Conservation (phyloP, 257 asterid species). For the Forsythia suspensa region DNA sequence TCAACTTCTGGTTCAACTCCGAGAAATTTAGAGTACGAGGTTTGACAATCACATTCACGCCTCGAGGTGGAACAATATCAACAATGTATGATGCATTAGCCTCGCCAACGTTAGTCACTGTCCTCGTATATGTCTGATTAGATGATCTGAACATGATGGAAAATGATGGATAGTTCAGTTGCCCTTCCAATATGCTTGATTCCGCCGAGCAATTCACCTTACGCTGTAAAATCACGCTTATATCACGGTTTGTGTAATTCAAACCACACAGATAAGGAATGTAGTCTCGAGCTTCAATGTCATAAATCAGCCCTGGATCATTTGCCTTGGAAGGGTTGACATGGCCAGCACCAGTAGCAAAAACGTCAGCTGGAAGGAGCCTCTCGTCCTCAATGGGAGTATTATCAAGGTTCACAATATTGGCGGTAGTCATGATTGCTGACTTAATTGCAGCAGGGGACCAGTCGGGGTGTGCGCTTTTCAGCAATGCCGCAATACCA, state of each 20-base stretch:
- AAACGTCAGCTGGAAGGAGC: slow-evolving; percentile 17
- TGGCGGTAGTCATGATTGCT: slow-evolving; percentile 38
- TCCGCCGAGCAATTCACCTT: slow-evolving; percentile 10
- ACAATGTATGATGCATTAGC: too few species aligned
- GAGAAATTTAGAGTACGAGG: too few species aligned
- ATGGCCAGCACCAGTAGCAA: slow-evolving; percentile 33
- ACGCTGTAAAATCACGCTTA: slow-evolving; percentile 2
- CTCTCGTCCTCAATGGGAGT: slow-evolving; percentile 24
- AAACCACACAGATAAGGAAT: slow-evolving; percentile 28
- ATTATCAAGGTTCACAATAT: slow-evolving; percentile 8
- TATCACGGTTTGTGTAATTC: slow-evolving; percentile 9
- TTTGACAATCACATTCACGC: too few species aligned
- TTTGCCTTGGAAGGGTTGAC: slow-evolving; percentile 30
- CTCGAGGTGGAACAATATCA: too few species aligned
- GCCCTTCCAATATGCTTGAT: slow-evolving; percentile 2
- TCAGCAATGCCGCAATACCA: slow-evolving; percentile 33
- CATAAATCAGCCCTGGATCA: slow-evolving; percentile 29
- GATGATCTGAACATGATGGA: too few species aligned
- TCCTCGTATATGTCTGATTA: too few species aligned
- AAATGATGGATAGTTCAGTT: slow-evolving; percentile 23
- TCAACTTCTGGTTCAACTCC: too few species aligned
- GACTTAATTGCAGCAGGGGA: slow-evolving; percentile 33
- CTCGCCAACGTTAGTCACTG: too few species aligned
- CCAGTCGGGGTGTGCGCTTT: slow-evolving; percentile 32
- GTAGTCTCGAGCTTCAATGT: slow-evolving; percentile 15